Percentiles rank a stretch among this genome's conserved stretches.
Evolutionary conservation across 345 rosid species (phyloP).

Genomic region (Eutrema yunnanense): DNA sequence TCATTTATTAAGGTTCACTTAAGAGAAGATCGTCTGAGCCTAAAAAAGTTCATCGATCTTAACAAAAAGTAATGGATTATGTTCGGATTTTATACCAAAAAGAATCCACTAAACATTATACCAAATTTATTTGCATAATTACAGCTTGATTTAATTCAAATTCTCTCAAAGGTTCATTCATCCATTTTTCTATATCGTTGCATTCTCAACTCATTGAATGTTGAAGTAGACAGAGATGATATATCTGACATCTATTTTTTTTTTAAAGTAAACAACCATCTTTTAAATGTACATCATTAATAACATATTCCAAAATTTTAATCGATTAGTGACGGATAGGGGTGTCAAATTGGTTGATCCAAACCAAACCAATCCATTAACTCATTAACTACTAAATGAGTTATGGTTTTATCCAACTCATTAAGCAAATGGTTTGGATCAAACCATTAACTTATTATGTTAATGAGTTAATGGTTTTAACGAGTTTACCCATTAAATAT

Average conservation of each 20-base stretch:
- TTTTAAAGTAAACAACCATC: not conserved
- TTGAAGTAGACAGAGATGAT: not conserved
- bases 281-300: not conserved
- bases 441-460: too few species aligned
- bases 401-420: too few species aligned
- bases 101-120: too few species aligned
- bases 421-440: too few species aligned
- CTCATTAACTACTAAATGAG: too few species aligned
- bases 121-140: not conserved
- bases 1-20: not conserved
- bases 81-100: too few species aligned
- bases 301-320: not conserved
- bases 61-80: not conserved
- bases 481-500: too few species aligned
- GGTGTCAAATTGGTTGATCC: too few species aligned
- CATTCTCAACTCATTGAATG: not conserved
- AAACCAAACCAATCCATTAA: too few species aligned
- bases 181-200: not conserved
- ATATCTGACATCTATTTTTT: not conserved
- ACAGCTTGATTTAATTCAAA: not conserved
- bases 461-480: too few species aligned
- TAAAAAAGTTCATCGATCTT: not conserved
- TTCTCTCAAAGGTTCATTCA: not conserved
- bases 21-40: not conserved
- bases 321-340: not conserved